Conservation (phyloP, 371 early-diverging fungal genomes). For the Zychaea mexicana region DNA sequence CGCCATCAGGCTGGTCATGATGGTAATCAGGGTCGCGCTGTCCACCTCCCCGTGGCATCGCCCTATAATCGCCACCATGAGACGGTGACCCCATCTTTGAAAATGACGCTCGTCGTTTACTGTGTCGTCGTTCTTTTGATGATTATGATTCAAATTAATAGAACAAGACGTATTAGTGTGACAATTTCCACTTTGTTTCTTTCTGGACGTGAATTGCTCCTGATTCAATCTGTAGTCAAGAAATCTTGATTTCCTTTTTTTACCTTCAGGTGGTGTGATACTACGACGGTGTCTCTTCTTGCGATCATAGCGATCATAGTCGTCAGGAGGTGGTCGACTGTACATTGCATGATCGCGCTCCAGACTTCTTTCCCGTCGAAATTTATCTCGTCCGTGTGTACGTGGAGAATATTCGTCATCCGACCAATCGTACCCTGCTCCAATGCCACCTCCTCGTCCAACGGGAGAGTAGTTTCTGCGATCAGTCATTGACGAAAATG, state of each 20-base stretch:
- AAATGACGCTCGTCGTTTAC: conserved; percentile 53
- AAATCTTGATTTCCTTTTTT: background rate
- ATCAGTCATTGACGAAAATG: conserved; percentile 20
- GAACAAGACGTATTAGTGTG: too few relatives aligned
- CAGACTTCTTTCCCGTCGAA: conserved; percentile 72
- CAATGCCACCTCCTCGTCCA: conserved; percentile 18
- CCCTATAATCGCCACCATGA: conserved; percentile 13
- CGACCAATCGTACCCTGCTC: conserved; percentile 42
- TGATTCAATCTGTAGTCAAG: background rate
- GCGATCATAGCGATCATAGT: conserved; percentile 53
- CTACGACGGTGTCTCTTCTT: conserved; percentile 46
- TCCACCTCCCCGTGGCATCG: conserved; percentile 7
- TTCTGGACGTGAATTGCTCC: too few relatives aligned
- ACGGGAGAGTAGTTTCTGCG: conserved; percentile 27
- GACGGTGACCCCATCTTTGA: conserved; percentile 27
- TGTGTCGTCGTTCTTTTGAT: conserved; percentile 50
- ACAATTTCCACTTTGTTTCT: too few relatives aligned
- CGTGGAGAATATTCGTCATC: conserved; percentile 56
- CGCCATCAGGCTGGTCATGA: conserved; percentile 54
- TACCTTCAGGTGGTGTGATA: conserved; percentile 55
- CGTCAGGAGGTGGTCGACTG: conserved; percentile 44
- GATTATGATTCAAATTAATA: background rate
- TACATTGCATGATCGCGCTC: conserved; percentile 62
- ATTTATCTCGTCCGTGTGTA: conserved; percentile 65
- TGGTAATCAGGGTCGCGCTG: conserved; percentile 20